Evolutionary conservation across 495 filamentous ascomycete species (phyloP).

Genomic region (Neohortaea acidophila): DNA sequence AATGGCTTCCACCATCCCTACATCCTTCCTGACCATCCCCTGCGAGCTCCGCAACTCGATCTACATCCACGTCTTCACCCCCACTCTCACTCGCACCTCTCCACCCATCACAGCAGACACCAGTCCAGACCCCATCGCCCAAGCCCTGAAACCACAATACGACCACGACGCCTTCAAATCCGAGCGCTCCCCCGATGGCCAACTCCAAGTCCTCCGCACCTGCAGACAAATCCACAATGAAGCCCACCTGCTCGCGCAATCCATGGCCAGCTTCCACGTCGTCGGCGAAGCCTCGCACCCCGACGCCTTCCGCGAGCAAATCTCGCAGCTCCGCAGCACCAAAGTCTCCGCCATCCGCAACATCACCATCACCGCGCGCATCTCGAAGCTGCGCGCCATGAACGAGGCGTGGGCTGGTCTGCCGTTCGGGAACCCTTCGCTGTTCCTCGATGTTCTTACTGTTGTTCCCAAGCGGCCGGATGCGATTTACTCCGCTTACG

Average conservation of each 20-base stretch:
- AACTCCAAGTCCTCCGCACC: constrained; percentile 39
- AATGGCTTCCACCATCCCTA: neutral
- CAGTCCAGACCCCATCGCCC: neutral
- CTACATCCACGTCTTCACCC: constrained; percentile 12
- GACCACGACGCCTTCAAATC: constrained; percentile 1
- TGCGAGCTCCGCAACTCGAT: constrained; percentile 16
- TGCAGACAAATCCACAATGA: constrained; percentile 91
- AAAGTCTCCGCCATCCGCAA: constrained; percentile 11
- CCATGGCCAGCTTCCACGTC: constrained; percentile 13
- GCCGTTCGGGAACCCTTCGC: constrained; percentile 13
- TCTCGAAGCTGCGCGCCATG: constrained; percentile 14
- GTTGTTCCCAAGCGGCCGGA: constrained; percentile 14
- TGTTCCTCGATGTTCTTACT: constrained; percentile 13
- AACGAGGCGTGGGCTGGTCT: constrained; percentile 16
- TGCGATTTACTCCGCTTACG: constrained; percentile 6
- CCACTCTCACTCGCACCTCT: neutral
- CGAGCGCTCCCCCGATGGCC: neutral
- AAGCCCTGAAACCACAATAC: neutral
- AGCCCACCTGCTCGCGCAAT: constrained; percentile 24
- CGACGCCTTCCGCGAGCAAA: constrained; percentile 1
- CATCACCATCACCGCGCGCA: constrained; percentile 13
- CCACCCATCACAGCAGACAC: neutral
- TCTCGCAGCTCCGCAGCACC: neutral
- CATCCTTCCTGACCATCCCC: constrained; percentile 11
- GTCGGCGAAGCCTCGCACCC: constrained; percentile 1